Conservation (phyloP, 139 green algal genomes). For the Chlamydomonas applanata region DNA sequence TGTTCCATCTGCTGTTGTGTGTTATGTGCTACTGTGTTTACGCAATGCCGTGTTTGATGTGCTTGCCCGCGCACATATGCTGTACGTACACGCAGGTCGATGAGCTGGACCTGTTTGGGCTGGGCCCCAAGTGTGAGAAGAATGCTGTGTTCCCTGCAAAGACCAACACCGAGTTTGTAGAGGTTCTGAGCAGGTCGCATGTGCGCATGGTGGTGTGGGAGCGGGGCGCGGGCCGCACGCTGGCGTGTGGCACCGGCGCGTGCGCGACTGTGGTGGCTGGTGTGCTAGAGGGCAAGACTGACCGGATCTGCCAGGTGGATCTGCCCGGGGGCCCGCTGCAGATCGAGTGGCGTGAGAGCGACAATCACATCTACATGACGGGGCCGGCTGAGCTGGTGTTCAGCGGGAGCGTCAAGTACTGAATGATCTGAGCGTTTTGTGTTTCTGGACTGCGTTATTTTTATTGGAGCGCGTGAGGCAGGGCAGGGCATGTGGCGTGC, state of each 20-base stretch:
- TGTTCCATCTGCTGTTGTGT: too few species aligned
- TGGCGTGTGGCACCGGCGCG: constrained; percentile 96
- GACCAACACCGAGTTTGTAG: constrained; percentile 94
- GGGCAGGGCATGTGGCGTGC: too few species aligned
- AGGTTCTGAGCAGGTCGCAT: constrained; percentile 72
- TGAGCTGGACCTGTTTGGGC: constrained; percentile 59
- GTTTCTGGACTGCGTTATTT: too few species aligned
- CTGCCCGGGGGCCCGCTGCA: constrained; percentile 92
- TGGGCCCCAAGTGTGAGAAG: constrained; percentile 91
- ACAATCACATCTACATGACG: constrained; percentile 97
- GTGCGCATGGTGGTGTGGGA: constrained; percentile 97
- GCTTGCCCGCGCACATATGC: too few species aligned
- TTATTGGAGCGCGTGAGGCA: too few species aligned
- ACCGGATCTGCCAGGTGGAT: constrained; percentile 84
- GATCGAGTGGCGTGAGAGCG: constrained; percentile 91
- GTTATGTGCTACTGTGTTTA: too few species aligned
- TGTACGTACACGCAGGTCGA: too few species aligned
- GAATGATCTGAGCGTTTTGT: too few species aligned
- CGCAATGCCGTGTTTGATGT: too few species aligned
- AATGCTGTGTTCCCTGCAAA: constrained; percentile 87
- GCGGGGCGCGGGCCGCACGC: constrained; percentile 90
- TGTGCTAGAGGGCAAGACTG: constrained; percentile 87
- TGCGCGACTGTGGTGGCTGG: constrained; percentile 96
- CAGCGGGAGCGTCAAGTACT: not conserved
- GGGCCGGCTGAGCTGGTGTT: constrained; percentile 92